Evolutionary conservation across 306 rosid genomes (phyloP).

Genomic region (Acacia confusa): DNA sequence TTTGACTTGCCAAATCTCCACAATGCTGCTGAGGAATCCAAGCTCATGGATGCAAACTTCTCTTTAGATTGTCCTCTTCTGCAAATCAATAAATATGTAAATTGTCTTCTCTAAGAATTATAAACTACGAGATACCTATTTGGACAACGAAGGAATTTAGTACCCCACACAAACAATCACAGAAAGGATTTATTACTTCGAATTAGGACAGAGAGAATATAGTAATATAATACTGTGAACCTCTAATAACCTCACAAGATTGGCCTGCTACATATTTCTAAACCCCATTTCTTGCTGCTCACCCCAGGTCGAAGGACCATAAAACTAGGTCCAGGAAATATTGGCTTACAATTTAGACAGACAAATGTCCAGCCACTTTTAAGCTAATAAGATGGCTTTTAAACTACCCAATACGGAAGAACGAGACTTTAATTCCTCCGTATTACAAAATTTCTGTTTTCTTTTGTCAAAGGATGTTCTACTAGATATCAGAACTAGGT

Average conservation of each 20-base stretch:
- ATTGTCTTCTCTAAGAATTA: not conserved
- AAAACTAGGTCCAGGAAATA: not conserved
- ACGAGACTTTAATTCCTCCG: not conserved
- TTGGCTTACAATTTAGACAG: not conserved
- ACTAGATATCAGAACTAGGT: slow-evolving; percentile 3
- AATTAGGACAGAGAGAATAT: not conserved
- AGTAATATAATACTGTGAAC: not conserved
- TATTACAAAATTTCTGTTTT: not conserved
- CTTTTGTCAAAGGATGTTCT: not conserved
- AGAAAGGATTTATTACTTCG: not conserved
- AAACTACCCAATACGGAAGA: not conserved
- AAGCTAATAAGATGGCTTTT: not conserved
- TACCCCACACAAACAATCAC: not conserved
- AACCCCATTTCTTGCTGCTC: not conserved
- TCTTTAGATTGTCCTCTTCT: slow-evolving; percentile 61
- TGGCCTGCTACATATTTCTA: not conserved
- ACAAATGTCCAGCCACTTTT: not conserved
- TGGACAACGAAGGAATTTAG: not conserved
- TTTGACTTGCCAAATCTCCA: slow-evolving; percentile 43
- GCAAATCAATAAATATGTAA: slow-evolving; percentile 34
- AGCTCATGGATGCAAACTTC: slow-evolving; percentile 63
- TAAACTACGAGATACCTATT: slow-evolving; percentile 17
- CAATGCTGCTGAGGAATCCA: slow-evolving; percentile 41
- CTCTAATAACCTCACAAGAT: not conserved
- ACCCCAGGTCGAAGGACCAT: not conserved